Percentiles rank a stretch among this genome's conserved stretches.
These are phyloP conservation scores for Nothophoma quercina DNA, from an alignment of 2,329 filamentous ascomycete species.

Conservation along the genomic window DNA sequence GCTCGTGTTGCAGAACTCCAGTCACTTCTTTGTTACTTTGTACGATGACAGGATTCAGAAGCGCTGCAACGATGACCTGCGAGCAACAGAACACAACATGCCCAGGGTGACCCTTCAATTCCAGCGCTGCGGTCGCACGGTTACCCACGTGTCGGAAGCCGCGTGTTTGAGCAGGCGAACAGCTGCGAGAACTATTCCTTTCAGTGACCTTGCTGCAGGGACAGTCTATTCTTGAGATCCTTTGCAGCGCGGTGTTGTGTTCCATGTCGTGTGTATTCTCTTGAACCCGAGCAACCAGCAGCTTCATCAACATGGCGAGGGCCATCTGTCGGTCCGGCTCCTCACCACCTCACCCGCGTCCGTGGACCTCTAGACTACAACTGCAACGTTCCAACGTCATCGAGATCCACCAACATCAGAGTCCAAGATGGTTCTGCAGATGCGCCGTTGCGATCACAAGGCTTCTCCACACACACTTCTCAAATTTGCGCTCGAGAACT, in stretches of 20 bases:
- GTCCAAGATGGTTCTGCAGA: no score
- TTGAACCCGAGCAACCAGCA: neutral
- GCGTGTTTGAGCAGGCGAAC: constrained; percentile 18
- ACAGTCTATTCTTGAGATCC: neutral
- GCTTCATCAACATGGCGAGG: neutral
- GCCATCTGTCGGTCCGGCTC: constrained; percentile 9
- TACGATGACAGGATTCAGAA: constrained; percentile 5
- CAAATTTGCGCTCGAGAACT: constrained; percentile 25
- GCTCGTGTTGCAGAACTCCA: constrained; percentile 1
- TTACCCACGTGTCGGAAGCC: constrained; percentile 16
- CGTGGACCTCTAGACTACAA: neutral
- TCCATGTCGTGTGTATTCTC: neutral
- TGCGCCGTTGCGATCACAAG: constrained; percentile 4
- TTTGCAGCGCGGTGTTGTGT: neutral
- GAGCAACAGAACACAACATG: constrained; percentile 3
- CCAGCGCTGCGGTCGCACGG: constrained; percentile 6
- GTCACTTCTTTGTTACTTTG: neutral
- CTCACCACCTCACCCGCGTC: constrained; percentile 10
- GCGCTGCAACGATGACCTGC: neutral
- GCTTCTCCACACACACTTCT: constrained; percentile 14
- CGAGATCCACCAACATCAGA: constrained; percentile 1
- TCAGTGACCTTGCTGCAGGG: constrained; percentile 1
- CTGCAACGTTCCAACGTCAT: constrained; percentile 11
- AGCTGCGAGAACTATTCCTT: neutral
- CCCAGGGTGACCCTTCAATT: constrained; percentile 9